These are phyloP conservation scores for Anthostomella pinea DNA, from an alignment of 2,329 filamentous ascomycete genomes.

Conservation along the genomic window DNA sequence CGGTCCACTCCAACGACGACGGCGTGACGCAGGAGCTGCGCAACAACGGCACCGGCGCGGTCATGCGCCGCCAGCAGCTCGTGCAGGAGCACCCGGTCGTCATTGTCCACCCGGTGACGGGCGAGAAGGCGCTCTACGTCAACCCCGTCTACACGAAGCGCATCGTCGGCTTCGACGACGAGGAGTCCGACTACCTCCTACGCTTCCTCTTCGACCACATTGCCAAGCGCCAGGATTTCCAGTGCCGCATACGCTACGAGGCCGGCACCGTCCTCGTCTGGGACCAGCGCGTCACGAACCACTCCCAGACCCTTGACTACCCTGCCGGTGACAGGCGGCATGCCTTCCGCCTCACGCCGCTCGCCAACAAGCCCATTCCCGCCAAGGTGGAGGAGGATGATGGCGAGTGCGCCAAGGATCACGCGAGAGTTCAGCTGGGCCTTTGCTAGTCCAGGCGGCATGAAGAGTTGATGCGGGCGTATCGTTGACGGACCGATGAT, in stretches of 20 bases:
- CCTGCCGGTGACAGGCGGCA: conserved; percentile 15
- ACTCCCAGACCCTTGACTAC: conserved; percentile 13
- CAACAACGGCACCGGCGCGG: conserved; percentile 45
- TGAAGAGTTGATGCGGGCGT: no score
- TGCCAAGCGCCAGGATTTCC: conserved; percentile 56
- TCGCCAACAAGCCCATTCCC: conserved; percentile 9
- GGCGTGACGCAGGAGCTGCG: conserved; percentile 24
- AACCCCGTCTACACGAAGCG: conserved; percentile 61
- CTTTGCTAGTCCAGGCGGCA: conserved; percentile 13
- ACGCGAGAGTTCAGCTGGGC: conserved; percentile 13
- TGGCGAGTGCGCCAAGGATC: conserved; percentile 19
- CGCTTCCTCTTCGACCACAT: conserved; percentile 57
- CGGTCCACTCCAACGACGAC: conserved; percentile 64
- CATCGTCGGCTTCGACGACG: conserved; percentile 66
- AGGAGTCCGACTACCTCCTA: conserved; percentile 63
- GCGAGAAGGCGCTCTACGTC: conserved; percentile 65
- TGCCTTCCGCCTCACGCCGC: conserved; percentile 12
- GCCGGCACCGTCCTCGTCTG: conserved; percentile 63
- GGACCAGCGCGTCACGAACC: conserved; percentile 39
- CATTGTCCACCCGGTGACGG: conserved; percentile 63
- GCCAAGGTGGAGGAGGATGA: conserved; percentile 19
- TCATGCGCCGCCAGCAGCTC: conserved; percentile 60
- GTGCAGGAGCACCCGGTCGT: conserved; percentile 61
- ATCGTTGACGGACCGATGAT: no score
- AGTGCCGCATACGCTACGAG: conserved; percentile 61